phyloP scores from a whole-genome alignment of 257 asterid genomes.

The Osmanthus fragrans region DNA sequence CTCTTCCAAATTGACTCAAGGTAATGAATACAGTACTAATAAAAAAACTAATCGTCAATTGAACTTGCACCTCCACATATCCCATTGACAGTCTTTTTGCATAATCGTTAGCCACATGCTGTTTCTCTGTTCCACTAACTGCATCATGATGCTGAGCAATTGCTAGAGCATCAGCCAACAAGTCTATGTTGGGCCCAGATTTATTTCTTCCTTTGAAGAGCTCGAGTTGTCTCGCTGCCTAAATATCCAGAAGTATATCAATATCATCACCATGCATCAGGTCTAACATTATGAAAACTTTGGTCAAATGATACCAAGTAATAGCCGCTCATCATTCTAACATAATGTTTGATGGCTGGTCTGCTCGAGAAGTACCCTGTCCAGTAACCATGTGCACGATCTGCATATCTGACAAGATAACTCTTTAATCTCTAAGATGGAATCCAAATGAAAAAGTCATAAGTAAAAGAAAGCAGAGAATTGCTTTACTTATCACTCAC shows the following conservation, averaged over 20 bases:
- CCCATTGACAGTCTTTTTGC: slow-evolving; percentile 47
- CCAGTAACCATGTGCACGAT: slow-evolving; percentile 46
- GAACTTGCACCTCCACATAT: slow-evolving; percentile 36
- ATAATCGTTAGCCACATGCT: slow-evolving; percentile 53
- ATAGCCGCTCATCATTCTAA: slow-evolving; percentile 50
- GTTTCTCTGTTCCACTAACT: slow-evolving; percentile 45
- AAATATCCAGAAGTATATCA: slow-evolving; percentile 6
- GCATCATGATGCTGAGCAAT: slow-evolving; percentile 60
- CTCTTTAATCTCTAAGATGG: slow-evolving; percentile 8
- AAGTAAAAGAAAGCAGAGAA: neutral
- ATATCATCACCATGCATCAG: slow-evolving; percentile 13
- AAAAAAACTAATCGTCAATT: neutral
- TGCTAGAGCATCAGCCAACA: slow-evolving; percentile 46
- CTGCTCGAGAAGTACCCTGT: slow-evolving; percentile 58
- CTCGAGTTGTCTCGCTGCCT: slow-evolving; percentile 54
- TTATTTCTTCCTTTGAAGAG: slow-evolving; percentile 37
- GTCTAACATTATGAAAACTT: neutral
- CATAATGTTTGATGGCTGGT: slow-evolving; percentile 44
- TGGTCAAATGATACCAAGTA: slow-evolving; percentile 36
- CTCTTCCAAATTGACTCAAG: slow-evolving; percentile 12
- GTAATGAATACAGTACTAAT: neutral
- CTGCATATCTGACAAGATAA: slow-evolving; percentile 43
- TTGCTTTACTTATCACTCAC: slow-evolving; percentile 31
- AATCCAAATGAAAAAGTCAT: slow-evolving; percentile 2
- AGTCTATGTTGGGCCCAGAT: slow-evolving; percentile 35